phyloP scores from a whole-genome alignment of 768 basidiomycete species.

The Naganishia randhawae region DNA sequence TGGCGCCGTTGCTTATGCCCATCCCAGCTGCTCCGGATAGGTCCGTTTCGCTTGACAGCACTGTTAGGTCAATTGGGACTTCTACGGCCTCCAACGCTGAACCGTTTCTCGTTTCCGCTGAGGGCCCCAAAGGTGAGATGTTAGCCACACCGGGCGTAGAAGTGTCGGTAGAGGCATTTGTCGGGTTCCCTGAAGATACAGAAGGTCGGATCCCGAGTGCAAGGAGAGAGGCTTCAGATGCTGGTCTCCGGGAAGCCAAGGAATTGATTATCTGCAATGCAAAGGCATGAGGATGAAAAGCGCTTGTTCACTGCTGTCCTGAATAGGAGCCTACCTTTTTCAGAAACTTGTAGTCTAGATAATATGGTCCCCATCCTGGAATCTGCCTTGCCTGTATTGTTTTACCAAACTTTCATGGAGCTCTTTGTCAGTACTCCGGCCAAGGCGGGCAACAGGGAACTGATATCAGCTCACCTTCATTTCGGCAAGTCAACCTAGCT shows the following conservation, averaged over 20 bases:
- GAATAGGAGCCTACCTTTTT: conserved; percentile 56
- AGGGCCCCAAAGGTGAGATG: neutral
- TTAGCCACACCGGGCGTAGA: neutral
- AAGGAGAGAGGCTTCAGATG: conserved; percentile 81
- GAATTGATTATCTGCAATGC: conserved; percentile 81
- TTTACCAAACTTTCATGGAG: conserved; percentile 78
- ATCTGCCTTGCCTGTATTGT: conserved; percentile 93
- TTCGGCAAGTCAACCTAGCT: neutral
- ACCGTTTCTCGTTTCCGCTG: neutral
- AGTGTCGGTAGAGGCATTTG: conserved; percentile 52
- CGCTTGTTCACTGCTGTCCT: neutral
- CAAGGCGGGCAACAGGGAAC: neutral
- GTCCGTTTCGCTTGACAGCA: neutral
- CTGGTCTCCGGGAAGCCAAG: conserved; percentile 79
- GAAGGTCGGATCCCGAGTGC: conserved; percentile 74
- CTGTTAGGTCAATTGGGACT: conserved; percentile 1
- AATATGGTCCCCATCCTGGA: conserved; percentile 91
- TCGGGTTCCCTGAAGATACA: neutral
- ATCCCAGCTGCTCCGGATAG: conserved; percentile 4
- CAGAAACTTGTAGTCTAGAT: conserved; percentile 96
- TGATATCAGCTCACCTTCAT: conserved; percentile 17
- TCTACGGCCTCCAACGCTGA: neutral
- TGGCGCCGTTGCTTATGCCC: conserved; percentile 22
- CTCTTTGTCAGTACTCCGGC: neutral
- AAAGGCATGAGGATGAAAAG: neutral